These are phyloP conservation scores for Vigna mungo DNA, from an alignment of 306 rosid genomes.

Conservation along the genomic window DNA sequence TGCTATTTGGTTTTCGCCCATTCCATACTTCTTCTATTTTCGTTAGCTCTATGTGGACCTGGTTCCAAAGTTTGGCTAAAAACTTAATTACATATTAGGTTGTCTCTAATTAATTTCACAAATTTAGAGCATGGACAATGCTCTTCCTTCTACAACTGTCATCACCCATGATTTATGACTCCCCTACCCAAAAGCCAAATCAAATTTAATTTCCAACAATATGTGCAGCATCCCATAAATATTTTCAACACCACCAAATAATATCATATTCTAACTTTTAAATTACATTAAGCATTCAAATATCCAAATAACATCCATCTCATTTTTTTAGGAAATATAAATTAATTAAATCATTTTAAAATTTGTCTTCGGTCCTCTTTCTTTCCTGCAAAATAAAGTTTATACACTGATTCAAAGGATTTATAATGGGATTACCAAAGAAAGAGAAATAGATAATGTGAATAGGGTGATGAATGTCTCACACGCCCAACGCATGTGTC, in stretches of 20 bases:
- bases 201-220: conserved; percentile 5
- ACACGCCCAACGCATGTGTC: no score
- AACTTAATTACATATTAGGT: conserved; percentile 10
- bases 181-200: background rate
- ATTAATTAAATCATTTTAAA: background rate
- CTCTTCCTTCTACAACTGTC: conserved; percentile 35
- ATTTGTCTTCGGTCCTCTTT: background rate
- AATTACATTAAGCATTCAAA: background rate
- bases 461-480: no score
- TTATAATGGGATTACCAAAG: no score
- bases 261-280: background rate
- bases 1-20: conserved; percentile 11
- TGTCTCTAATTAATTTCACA: conserved; percentile 31
- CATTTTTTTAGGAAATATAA: no score
- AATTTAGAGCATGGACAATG: conserved; percentile 24
- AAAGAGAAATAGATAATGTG: background rate
- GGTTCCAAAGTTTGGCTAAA: conserved; percentile 7
- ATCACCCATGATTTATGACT: conserved; percentile 5
- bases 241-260: background rate
- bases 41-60: background rate
- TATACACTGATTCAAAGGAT: no score
- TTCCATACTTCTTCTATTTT: background rate
- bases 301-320: no score
- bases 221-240: background rate
- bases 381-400: background rate